Evolutionary conservation across 768 basidiomycete genomes (phyloP).

Genomic region (Mycena haematopus): DNA sequence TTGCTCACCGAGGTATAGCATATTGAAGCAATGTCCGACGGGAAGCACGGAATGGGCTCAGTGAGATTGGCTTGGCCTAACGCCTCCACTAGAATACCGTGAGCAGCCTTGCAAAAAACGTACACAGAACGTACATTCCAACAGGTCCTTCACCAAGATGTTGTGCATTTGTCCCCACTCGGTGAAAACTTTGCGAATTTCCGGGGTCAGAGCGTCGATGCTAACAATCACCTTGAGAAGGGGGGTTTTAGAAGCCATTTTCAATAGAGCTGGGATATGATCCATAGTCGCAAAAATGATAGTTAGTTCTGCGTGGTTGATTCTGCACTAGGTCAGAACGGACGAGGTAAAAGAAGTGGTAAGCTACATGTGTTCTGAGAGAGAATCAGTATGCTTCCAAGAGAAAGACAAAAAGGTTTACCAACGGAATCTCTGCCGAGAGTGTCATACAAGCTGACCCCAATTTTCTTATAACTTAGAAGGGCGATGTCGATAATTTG

Average conservation of each 20-base stretch:
- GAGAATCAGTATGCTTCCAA: constrained; percentile 13
- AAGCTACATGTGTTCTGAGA: constrained; percentile 75
- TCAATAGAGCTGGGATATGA: constrained; percentile 81
- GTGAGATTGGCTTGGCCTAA: constrained; percentile 69
- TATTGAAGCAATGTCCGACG: constrained; percentile 79
- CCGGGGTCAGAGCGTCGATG: constrained; percentile 64
- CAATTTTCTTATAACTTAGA: constrained; percentile 82
- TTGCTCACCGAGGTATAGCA: constrained; percentile 90
- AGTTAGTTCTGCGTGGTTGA: constrained; percentile 85
- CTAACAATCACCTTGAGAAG: constrained; percentile 78
- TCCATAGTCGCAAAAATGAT: constrained; percentile 76
- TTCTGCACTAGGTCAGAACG: constrained; percentile 52
- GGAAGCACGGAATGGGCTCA: constrained; percentile 63
- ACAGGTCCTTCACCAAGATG: constrained; percentile 66
- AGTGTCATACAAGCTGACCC: constrained; percentile 93
- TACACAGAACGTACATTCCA: constrained; percentile 62
- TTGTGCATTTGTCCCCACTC: constrained; percentile 75
- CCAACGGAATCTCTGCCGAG: constrained; percentile 90
- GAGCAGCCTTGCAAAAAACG: neutral
- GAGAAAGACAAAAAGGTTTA: constrained; percentile 43
- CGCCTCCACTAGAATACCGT: constrained; percentile 64
- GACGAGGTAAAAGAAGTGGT: neutral
- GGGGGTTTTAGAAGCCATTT: constrained; percentile 65
- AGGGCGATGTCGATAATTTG: constrained; percentile 87
- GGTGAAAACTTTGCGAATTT: constrained; percentile 60